Evolutionary conservation across 225 moss, liverwort and hornwort species (phyloP).

Genomic region (Asterella californica): DNA sequence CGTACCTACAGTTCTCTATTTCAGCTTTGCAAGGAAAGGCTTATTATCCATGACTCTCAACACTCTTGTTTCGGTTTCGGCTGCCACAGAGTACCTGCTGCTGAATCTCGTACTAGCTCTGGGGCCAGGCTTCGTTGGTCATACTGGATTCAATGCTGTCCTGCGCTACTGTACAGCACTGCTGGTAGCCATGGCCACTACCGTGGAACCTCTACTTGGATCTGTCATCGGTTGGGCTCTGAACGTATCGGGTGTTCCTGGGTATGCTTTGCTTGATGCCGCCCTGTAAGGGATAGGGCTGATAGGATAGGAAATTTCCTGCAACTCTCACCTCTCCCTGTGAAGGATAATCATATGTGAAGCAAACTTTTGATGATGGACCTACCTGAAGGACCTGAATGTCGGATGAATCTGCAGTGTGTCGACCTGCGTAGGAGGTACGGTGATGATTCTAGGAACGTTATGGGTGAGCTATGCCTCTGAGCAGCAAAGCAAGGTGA

Average conservation of each 20-base stretch:
- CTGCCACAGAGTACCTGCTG: conserved; percentile 26
- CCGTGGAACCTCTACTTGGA: conserved; percentile 28
- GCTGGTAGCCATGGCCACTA: conserved; percentile 30
- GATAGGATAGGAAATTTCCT: no score
- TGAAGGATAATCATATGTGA: not conserved
- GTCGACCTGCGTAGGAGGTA: conserved; percentile 28
- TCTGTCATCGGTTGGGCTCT: conserved; percentile 31
- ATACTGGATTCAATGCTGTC: conserved; percentile 27
- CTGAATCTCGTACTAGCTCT: conserved; percentile 19
- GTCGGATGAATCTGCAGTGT: conserved; percentile 12
- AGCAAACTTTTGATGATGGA: not conserved
- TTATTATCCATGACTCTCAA: not conserved
- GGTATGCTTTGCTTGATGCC: conserved; percentile 24
- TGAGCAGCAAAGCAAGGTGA: conserved; percentile 9
- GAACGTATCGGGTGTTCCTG: conserved; percentile 29
- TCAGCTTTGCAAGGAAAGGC: not conserved
- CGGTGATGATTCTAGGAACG: conserved; percentile 25
- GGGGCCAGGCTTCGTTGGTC: conserved; percentile 29
- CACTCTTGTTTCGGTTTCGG: not conserved
- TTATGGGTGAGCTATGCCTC: conserved; percentile 26
- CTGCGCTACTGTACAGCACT: conserved; percentile 25
- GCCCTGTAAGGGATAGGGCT: no score
- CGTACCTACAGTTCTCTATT: not conserved
- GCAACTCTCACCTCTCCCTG: not conserved
- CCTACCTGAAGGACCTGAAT: not conserved